Base-by-base conservation (phyloP, 352 stramenopile species). In the Pythium volutum region DNA sequence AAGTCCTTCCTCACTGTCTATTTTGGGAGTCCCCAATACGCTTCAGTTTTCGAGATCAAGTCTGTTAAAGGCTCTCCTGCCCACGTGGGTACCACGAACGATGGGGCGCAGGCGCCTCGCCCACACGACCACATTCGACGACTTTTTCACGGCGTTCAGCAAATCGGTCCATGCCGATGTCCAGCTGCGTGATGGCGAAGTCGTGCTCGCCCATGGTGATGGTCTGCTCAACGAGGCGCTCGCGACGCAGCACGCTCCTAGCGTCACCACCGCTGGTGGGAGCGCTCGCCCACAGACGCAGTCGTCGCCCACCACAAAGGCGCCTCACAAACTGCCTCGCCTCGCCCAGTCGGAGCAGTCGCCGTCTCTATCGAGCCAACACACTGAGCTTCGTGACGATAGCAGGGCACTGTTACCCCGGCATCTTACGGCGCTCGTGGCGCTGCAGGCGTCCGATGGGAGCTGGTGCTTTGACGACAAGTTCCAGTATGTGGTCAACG, bases 91-190 rank as follows among this genome's bases (percentile, higher is more conserved):
- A n/a, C n/a, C 39, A 27, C 15, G 6, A 2, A 31, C 33, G 23
- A 63, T 63, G 56, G 26, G 34, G 25, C 12, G 20, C 29, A 53
- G n/a, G 27, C 27, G 41, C 15, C 27, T 7, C 12, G 41, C 48
- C 1, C 36, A 38, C 7, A 15, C 46, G 18, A n/a, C 75, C 54
- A 77, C 59, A 27, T 89, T 89, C 41, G 80, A 88, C 5, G 78
- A 84, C 18, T 89, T 89, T 54, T 88, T 86, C 56, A 62, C 69
- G 33, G 80, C 80, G 3, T 90, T 90, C 59, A 66, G 76, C 43
- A 80, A 76, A 49, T 90, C 80, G 22, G 75, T 90, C 39, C 52
- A 69, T 10, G 68, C 58, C 14, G 71, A 85, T 51, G 64, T 79
- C 20, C 48, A 71, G 18, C 71, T 84, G 26, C 55, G 54, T 7